Conservation (phyloP, 345 rosid genomes). For the Lepidium sativum region DNA sequence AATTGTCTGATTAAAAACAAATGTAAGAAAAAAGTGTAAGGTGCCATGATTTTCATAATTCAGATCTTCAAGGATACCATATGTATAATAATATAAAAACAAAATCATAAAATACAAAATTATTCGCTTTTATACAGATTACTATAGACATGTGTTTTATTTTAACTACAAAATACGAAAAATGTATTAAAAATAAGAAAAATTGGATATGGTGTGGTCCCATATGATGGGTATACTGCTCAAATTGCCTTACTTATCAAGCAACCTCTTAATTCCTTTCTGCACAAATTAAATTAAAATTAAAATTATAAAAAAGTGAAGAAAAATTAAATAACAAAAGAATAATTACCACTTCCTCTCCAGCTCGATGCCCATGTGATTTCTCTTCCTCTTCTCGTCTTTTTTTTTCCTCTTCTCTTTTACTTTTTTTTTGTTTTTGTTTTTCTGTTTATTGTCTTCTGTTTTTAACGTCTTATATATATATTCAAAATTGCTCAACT, state of each 20-base stretch:
- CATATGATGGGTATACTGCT: constrained; percentile 71
- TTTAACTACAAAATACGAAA: constrained; percentile 1
- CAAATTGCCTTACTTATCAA: constrained; percentile 66
- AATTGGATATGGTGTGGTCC: constrained; percentile 54
- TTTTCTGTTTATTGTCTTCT: neutral
- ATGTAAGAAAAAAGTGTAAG: neutral
- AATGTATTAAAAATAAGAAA: constrained; percentile 11
- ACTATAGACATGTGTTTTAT: neutral
- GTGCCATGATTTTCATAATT: constrained; percentile 2
- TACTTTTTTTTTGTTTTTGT: neutral
- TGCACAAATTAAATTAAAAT: constrained; percentile 1
- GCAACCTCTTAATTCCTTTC: constrained; percentile 30
- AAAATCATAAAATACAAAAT: neutral
- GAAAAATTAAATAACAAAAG: constrained; percentile 4
- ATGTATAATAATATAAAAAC: neutral
- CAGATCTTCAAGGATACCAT: constrained; percentile 18
- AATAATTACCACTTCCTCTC: constrained; percentile 22
- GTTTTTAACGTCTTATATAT: neutral
- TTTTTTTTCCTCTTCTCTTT: neutral
- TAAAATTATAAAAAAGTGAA: neutral
- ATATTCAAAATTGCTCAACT: neutral
- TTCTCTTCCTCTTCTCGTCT: constrained; percentile 7
- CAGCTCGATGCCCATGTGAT: constrained; percentile 32
- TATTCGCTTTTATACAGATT: neutral
- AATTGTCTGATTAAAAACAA: constrained; percentile 19